These are phyloP conservation scores for Yamadazyma insecticola DNA, from an alignment of 805 yeast genomes.

Conservation along the genomic window DNA sequence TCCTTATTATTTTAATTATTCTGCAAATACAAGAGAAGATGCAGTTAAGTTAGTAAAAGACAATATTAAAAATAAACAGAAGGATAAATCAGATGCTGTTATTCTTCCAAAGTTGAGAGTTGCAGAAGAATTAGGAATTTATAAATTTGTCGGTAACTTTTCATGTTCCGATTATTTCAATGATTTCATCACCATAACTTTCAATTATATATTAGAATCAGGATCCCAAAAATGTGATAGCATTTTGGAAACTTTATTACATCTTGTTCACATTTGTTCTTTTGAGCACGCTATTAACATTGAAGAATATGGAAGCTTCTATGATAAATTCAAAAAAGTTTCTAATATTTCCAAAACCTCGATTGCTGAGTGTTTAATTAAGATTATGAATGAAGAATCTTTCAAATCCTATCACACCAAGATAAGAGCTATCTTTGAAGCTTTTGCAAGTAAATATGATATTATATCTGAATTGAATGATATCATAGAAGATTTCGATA, in stretches of 20 bases:
- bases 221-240: conserved; percentile 47
- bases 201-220: conserved; percentile 33
- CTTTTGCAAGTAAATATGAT: conserved; percentile 21
- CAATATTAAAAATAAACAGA: conserved; percentile 33
- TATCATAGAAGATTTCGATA: conserved; percentile 21
- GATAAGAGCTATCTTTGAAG: conserved; percentile 50
- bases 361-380: conserved; percentile 33
- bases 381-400: conserved; percentile 35
- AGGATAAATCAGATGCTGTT: conserved; percentile 42
- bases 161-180: conserved; percentile 52
- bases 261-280: conserved; percentile 60
- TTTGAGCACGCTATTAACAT: conserved; percentile 26
- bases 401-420: conserved; percentile 47
- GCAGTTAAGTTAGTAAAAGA: conserved; percentile 64
- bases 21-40: conserved; percentile 77
- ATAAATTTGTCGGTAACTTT: conserved; percentile 44
- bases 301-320: conserved; percentile 26
- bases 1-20: conserved; percentile 77
- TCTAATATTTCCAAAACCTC: conserved; percentile 26
- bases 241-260: conserved; percentile 54
- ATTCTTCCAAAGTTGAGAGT: conserved; percentile 50
- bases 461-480: conserved; percentile 15
- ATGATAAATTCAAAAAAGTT: conserved; percentile 23
- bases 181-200: conserved; percentile 46
- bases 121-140: conserved; percentile 30